A percentile compares a stretch with the other conserved stretches of the same genome.
phyloP scores from a whole-genome alignment of 805 yeast genomes.

The Candida parachauliodes region DNA sequence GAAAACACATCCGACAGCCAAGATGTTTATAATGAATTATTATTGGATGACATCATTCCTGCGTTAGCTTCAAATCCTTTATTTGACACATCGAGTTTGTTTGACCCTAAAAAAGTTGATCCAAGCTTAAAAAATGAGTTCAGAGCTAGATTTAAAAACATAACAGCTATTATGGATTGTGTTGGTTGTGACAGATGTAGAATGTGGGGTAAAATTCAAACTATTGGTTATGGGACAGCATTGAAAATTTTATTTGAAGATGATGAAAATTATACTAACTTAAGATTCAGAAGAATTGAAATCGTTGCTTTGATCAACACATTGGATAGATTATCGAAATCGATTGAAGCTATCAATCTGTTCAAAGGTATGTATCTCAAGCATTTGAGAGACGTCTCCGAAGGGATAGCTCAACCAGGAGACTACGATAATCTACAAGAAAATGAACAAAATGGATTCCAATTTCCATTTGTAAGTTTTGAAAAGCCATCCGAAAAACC shows the following conservation, averaged over 20 bases:
- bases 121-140: conserved; percentile 77
- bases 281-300: conserved; percentile 71
- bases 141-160: conserved; percentile 79
- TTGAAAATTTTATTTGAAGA: conserved; percentile 74
- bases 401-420: conserved; percentile 38
- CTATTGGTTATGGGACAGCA: conserved; percentile 97
- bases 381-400: conserved; percentile 38
- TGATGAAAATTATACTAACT: conserved; percentile 49
- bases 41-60: conserved; percentile 32
- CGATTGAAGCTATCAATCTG: conserved; percentile 67
- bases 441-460: conserved; percentile 25
- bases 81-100: conserved; percentile 45
- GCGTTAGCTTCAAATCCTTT: conserved; percentile 41
- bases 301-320: conserved; percentile 89
- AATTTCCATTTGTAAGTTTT: conserved; percentile 31
- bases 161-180: conserved; percentile 93
- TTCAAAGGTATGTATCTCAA: conserved; percentile 56
- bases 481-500: conserved; percentile 1
- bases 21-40: conserved; percentile 15
- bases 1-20: conserved; percentile 40
- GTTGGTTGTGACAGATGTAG: conserved; percentile 98
- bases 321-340: conserved; percentile 85
- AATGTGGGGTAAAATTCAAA: conserved; percentile 97
- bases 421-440: conserved; percentile 31
- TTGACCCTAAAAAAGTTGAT: conserved; percentile 39